These are phyloP conservation scores for Naematelia encephala DNA, from an alignment of 768 basidiomycete species.

Conservation along the genomic window DNA sequence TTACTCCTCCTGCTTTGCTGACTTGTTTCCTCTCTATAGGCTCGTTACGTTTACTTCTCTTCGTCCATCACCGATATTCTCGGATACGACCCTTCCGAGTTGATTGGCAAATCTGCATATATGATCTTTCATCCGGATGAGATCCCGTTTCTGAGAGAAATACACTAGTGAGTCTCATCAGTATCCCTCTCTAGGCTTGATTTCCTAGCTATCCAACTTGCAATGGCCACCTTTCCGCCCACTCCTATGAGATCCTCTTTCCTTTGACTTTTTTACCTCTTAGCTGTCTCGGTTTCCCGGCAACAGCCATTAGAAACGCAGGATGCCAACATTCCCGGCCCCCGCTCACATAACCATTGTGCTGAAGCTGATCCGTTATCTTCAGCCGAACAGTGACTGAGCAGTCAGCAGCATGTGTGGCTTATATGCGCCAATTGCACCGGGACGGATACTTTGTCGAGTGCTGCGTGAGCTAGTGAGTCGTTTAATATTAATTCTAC, in stretches of 20 bases:
- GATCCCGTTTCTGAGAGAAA: conserved; percentile 20
- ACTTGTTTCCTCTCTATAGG: conserved; percentile 8
- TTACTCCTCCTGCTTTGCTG: background rate
- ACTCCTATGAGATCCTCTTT: background rate
- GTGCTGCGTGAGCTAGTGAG: conserved; percentile 31
- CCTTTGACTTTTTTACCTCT: background rate
- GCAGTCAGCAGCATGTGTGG: conserved; percentile 32
- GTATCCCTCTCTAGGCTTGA: background rate
- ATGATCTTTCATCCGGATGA: conserved; percentile 41
- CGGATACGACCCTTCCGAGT: conserved; percentile 30
- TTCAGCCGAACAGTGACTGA: conserved; percentile 23
- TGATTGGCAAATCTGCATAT: conserved; percentile 28
- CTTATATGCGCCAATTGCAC: conserved; percentile 25
- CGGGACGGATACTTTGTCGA: conserved; percentile 29
- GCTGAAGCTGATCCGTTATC: conserved; percentile 2
- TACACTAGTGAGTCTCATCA: conserved; percentile 32
- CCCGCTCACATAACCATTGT: too few species aligned
- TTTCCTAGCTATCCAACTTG: too few species aligned
- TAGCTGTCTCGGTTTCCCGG: background rate
- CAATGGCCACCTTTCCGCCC: too few species aligned
- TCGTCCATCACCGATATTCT: conserved; percentile 40
- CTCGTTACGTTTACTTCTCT: conserved; percentile 28
- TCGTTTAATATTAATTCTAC: conserved; percentile 1
- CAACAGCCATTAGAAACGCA: background rate
- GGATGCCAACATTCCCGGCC: too few species aligned